phyloP scores from a whole-genome alignment of 495 filamentous ascomycete genomes.

The Hyaloscypha bicolor region DNA sequence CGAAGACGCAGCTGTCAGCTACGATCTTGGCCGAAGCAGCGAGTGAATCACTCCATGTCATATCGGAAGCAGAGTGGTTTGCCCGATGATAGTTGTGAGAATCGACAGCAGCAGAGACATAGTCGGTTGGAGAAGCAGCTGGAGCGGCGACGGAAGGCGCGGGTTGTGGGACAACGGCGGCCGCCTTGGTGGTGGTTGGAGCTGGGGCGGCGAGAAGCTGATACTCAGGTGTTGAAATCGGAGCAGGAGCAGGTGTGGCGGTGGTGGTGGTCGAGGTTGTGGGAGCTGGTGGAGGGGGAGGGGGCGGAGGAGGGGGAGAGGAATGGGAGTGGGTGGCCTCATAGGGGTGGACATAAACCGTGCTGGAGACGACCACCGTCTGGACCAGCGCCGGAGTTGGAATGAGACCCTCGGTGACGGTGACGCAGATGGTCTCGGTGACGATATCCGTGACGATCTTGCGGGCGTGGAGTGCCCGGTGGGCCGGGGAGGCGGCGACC shows the following conservation, averaged over 20 bases:
- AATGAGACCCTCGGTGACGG: slow-evolving; percentile 52
- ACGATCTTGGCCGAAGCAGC: slow-evolving; percentile 58
- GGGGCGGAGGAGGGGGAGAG: slow-evolving; percentile 18
- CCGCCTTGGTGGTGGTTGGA: slow-evolving; percentile 1
- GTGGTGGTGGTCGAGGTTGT: background rate
- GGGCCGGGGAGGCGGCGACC: slow-evolving; percentile 58
- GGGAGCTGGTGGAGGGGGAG: slow-evolving; percentile 20
- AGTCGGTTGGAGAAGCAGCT: slow-evolving; percentile 38
- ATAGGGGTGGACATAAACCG: slow-evolving; percentile 17
- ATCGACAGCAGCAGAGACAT: slow-evolving; percentile 47
- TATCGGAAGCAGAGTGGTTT: slow-evolving; percentile 70
- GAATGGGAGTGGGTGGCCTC: slow-evolving; percentile 11
- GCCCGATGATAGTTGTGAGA: slow-evolving; percentile 87
- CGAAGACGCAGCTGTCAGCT: slow-evolving; percentile 64
- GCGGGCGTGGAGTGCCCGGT: slow-evolving; percentile 46
- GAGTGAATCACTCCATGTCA: slow-evolving; percentile 65
- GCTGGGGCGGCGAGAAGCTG: slow-evolving; percentile 18
- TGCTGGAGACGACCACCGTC: slow-evolving; percentile 19
- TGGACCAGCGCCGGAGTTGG: background rate
- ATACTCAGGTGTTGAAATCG: background rate
- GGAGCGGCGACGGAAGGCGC: slow-evolving; percentile 23
- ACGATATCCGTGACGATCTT: slow-evolving; percentile 53
- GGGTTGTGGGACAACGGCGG: slow-evolving; percentile 13
- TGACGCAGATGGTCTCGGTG: slow-evolving; percentile 60
- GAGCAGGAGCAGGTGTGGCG: background rate